Percentiles rank a stretch among this genome's conserved stretches.
Conservation (phyloP, 1,284 basidiomycete species). For the Blastosporella zonata region DNA sequence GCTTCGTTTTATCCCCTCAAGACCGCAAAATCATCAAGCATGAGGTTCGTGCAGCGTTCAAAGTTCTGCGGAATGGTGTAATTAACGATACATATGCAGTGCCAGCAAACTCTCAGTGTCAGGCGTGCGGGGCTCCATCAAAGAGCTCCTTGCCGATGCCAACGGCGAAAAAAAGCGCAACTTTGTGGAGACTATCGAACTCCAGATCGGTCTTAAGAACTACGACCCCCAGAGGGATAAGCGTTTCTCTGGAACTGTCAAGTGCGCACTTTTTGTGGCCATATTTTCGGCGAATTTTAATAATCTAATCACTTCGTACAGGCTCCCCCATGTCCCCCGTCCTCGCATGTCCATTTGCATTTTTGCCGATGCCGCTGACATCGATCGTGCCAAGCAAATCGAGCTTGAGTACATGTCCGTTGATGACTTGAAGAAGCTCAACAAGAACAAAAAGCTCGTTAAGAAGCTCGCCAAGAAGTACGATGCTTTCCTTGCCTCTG, state of each 20-base stretch:
- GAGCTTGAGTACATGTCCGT: constrained; percentile 99
- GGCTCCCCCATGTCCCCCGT: constrained; percentile 94
- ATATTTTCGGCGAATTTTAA: background rate
- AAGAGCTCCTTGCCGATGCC: constrained; percentile 76
- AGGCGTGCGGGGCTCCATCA: constrained; percentile 97
- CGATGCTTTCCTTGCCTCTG: constrained; percentile 98
- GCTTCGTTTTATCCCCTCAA: constrained; percentile 15
- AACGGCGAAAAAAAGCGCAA: constrained; percentile 85
- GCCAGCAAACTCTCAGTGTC: constrained; percentile 87
- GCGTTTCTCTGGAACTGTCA: constrained; percentile 97
- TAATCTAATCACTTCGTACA: constrained; percentile 28
- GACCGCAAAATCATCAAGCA: constrained; percentile 21
- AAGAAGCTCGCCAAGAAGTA: constrained; percentile 99
- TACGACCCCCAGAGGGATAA: constrained; percentile 96
- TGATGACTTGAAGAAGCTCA: constrained; percentile 99
- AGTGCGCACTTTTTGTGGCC: constrained; percentile 44
- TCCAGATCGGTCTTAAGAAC: constrained; percentile 98
- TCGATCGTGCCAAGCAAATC: constrained; percentile 98
- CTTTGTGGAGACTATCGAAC: constrained; percentile 91
- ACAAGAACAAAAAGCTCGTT: constrained; percentile 99
- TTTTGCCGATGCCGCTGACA: constrained; percentile 98
- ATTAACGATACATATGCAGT: constrained; percentile 13
- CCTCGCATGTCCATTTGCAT: constrained; percentile 99
- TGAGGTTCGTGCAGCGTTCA: constrained; percentile 24
- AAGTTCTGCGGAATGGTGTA: background rate